A percentile compares a stretch with the other conserved stretches of the same genome.
phyloP scores from a whole-genome alignment of 1,284 basidiomycete genomes.

The Cyathus olla region DNA sequence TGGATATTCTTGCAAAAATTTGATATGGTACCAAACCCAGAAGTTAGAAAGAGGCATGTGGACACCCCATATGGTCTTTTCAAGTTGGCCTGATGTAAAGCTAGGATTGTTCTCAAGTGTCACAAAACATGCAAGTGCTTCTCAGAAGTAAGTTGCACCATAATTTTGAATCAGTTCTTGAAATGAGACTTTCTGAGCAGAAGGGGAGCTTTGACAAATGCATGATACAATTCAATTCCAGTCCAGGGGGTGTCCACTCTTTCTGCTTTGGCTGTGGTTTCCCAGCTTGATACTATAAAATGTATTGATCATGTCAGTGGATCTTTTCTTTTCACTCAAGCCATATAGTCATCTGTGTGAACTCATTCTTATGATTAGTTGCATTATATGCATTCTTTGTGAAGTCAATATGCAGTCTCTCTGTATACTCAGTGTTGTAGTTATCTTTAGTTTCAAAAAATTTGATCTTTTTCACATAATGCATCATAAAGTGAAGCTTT shows the following conservation, averaged over 20 bases:
- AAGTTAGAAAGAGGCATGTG: constrained; percentile 22
- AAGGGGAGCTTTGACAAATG: constrained; percentile 2
- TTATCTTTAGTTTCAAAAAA: background rate
- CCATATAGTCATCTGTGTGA: constrained; percentile 2
- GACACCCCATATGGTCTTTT: constrained; percentile 14
- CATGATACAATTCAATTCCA: constrained; percentile 2
- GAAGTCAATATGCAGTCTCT: background rate
- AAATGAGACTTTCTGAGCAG: background rate
- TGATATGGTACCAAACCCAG: constrained; percentile 33
- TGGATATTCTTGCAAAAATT: constrained; percentile 18
- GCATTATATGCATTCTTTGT: background rate
- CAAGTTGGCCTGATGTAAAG: constrained; percentile 14
- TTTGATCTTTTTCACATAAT: constrained; percentile 1
- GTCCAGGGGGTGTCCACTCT: constrained; percentile 5
- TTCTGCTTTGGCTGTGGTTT: background rate
- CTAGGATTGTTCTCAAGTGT: background rate
- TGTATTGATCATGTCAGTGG: constrained; percentile 4
- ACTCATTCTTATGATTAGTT: background rate
- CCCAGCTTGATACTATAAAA: constrained; percentile 4
- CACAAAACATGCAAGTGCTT: constrained; percentile 1
- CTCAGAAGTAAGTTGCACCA: constrained; percentile 1
- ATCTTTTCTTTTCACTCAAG: constrained; percentile 9
- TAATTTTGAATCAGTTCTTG: background rate
- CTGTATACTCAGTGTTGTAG: background rate
- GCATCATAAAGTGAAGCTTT: background rate